Conservation (phyloP, 768 basidiomycete species). For the Trametopsis cervina region DNA sequence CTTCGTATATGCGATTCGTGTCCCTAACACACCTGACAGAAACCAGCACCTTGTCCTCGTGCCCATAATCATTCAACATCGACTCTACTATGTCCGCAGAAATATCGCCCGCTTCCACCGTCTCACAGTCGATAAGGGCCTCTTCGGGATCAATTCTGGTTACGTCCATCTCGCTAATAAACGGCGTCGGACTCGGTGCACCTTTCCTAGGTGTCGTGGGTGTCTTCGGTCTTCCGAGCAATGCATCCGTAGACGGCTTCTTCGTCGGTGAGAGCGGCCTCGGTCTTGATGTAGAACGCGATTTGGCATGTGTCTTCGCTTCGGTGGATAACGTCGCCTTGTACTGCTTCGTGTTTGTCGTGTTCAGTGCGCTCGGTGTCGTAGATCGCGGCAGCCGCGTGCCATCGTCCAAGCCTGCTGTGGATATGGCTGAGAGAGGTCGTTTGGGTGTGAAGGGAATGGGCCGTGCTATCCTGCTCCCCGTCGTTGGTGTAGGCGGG, state of each 20-base stretch:
- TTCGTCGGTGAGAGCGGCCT: conserved; percentile 49
- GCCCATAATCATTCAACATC: conserved; percentile 46
- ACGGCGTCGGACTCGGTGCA: conserved; percentile 44
- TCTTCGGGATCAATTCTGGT: conserved; percentile 71
- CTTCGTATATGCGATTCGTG: not conserved
- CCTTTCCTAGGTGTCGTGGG: conserved; percentile 29
- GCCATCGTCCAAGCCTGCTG: conserved; percentile 21
- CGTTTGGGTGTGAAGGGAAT: conserved; percentile 52
- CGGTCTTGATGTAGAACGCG: conserved; percentile 9
- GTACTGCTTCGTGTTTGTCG: conserved; percentile 50
- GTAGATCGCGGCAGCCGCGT: conserved; percentile 29
- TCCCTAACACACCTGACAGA: conserved; percentile 55
- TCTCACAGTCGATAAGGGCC: conserved; percentile 69
- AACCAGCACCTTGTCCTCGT: conserved; percentile 81
- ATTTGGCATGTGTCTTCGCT: conserved; percentile 20
- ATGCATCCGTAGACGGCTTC: conserved; percentile 24
- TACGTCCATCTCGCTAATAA: conserved; percentile 67
- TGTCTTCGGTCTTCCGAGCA: conserved; percentile 25
- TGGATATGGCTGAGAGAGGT: conserved; percentile 33
- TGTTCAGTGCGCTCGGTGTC: conserved; percentile 30
- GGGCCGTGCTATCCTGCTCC: conserved; percentile 31
- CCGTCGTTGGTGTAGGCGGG: conserved; percentile 14
- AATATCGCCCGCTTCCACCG: conserved; percentile 60
- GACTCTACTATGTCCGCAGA: conserved; percentile 56
- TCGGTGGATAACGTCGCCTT: conserved; percentile 53